Base-by-base conservation (phyloP, 352 stramenopile species). In the Globisporangium viniferum region DNA sequence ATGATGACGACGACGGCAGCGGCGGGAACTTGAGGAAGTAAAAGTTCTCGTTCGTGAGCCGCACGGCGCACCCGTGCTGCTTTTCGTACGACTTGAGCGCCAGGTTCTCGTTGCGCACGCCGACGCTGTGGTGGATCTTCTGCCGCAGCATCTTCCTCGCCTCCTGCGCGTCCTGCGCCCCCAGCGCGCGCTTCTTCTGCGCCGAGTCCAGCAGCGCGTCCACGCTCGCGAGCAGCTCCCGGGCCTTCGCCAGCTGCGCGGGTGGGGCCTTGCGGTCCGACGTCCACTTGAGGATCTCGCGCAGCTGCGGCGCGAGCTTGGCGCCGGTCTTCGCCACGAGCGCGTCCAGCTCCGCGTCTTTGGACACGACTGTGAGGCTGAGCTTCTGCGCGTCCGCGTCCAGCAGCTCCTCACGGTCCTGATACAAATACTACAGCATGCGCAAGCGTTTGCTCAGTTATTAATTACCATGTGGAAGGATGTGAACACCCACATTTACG, bases 11-110 rank as follows among this genome's bases (percentile, higher is more conserved):
- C 6, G 4, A 7, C 5, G 24, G 18, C 41, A 68, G 71, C 41
- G 22, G 48, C 41, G 86, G 86, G 33, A 89, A 92, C n/a, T 72
- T 74, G 39, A 94, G 74, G 14, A 80, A 79, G 69, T 92, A 92
- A 51, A 82, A 82, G 60, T 84, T 71, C 54, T 91, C 76, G 62
- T 94, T 92, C 51, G 74, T 84, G n/a, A 89, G 72, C 10, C 83
- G 78, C 35, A 94, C 84, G 0, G 22, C 51, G 35, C 70, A 81
- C 64, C 85, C 82, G 49, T 76, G 84, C 59, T 86, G 80, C n/a
- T 68, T 70, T 59, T 91, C 85, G 58, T 91, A 93, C 3, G 76
- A 75, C 76, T 86, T 68, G 12, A 94, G 64, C 49, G 80, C 86
- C 59, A 91, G 66, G 48, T 73, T 59, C 69, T 94, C 86, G 59